Percentiles rank a stretch among this genome's conserved stretches.
Conservation (phyloP, 495 filamentous ascomycete species). For the Pyronema domesticum region DNA sequence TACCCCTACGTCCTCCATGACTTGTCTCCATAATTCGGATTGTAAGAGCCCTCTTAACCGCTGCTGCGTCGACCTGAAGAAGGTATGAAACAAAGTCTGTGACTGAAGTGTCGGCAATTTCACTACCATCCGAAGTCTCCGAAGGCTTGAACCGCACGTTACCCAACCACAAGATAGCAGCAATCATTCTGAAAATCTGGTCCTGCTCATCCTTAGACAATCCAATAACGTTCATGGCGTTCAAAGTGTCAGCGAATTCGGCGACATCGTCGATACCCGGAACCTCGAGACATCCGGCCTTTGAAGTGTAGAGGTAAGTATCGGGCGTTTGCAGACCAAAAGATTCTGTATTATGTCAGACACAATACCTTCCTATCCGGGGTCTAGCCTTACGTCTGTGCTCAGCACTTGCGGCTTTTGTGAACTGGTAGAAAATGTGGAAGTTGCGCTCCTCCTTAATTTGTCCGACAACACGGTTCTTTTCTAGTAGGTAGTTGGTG, state of each 20-base stretch:
- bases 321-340: conserved; percentile 85
- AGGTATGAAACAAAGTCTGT: conserved; percentile 89
- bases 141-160: conserved; percentile 81
- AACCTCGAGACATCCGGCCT: conserved; percentile 85
- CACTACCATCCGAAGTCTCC: conserved; percentile 62
- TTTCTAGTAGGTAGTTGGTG: conserved; percentile 94
- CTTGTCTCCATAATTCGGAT: conserved; percentile 77
- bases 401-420: conserved; percentile 74
- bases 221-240: conserved; percentile 90
- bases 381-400: conserved; percentile 42
- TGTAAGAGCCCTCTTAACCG: conserved; percentile 77
- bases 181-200: conserved; percentile 89
- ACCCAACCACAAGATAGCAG: conserved; percentile 84
- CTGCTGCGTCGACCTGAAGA: conserved; percentile 64
- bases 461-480: conserved; percentile 87
- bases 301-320: conserved; percentile 86
- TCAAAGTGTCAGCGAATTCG: conserved; percentile 80
- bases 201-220: conserved; percentile 80
- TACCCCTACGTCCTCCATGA: conserved; percentile 60
- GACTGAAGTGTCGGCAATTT: conserved; percentile 68
- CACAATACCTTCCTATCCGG: neutral
- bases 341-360: conserved; percentile 31
- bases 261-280: conserved; percentile 77
- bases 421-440: conserved; percentile 98
- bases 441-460: conserved; percentile 94